Evolutionary conservation across 2,329 filamentous ascomycete species (phyloP).

Genomic region (Penicillium sclerotiorum): DNA sequence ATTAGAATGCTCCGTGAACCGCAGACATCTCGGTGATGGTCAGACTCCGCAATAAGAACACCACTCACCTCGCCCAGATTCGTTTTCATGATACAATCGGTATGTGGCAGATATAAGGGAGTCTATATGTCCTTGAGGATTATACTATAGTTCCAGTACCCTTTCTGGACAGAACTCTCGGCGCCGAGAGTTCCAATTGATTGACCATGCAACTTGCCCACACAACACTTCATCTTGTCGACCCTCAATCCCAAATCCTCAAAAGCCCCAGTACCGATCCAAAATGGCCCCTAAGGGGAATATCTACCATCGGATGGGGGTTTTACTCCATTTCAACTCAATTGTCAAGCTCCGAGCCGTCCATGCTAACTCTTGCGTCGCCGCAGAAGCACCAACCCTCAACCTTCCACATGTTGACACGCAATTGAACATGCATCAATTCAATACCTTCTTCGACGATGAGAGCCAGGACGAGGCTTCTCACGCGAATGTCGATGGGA

Average conservation of each 20-base stretch:
- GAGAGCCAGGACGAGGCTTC: constrained; percentile 21
- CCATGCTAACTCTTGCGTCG: constrained; percentile 28
- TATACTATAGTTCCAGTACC: too few relatives aligned
- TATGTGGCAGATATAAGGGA: constrained; percentile 19
- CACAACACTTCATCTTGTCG: neutral
- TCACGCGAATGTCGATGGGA: constrained; percentile 28
- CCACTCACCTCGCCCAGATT: constrained; percentile 31
- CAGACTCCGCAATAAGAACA: constrained; percentile 23
- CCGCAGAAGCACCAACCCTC: constrained; percentile 34
- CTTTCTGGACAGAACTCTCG: too few relatives aligned
- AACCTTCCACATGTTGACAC: constrained; percentile 46
- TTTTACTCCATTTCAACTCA: constrained; percentile 8
- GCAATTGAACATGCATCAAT: constrained; percentile 47
- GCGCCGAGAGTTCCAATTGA: neutral
- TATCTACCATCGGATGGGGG: constrained; percentile 27
- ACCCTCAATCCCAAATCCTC: neutral
- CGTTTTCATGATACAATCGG: constrained; percentile 29
- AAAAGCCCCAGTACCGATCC: constrained; percentile 8
- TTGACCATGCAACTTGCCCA: neutral
- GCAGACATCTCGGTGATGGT: constrained; percentile 31
- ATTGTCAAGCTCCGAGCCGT: constrained; percentile 7
- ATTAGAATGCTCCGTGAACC: constrained; percentile 20
- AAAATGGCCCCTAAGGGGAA: constrained; percentile 35
- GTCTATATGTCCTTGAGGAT: too few relatives aligned
- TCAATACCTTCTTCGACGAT: constrained; percentile 42